Percentiles rank a stretch among this genome's conserved stretches.
Evolutionary conservation across 768 basidiomycete species (phyloP).

Genomic region (Chalciporus pseudorubinellus): DNA sequence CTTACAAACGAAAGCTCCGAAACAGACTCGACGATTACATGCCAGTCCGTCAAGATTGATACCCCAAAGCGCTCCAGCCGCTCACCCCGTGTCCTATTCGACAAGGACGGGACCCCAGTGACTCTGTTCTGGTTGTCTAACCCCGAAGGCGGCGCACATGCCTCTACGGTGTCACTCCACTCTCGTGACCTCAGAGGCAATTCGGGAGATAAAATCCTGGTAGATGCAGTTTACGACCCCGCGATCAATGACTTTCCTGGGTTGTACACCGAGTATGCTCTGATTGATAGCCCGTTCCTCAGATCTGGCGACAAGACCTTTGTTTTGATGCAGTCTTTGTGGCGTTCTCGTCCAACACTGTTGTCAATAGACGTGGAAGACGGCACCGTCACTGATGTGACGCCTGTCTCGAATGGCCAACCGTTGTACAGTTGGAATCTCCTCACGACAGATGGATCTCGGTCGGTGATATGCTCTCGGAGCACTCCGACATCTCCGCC

Average conservation of each 20-base stretch:
- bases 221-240: conserved; percentile 43
- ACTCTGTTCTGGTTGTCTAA: conserved; percentile 54
- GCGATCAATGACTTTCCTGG: conserved; percentile 53
- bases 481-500: conserved; percentile 48
- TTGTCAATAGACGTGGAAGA: conserved; percentile 42
- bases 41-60: conserved; percentile 35
- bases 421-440: conserved; percentile 53
- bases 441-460: conserved; percentile 45
- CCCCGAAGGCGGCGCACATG: conserved; percentile 56
- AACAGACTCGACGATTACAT: conserved; percentile 12
- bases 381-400: conserved; percentile 40
- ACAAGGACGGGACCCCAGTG: conserved; percentile 18
- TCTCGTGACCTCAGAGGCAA: conserved; percentile 34
- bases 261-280: conserved; percentile 51
- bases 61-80: conserved; percentile 47
- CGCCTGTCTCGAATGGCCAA: conserved; percentile 9
- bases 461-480: conserved; percentile 45
- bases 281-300: conserved; percentile 45
- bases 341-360: conserved; percentile 53
- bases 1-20: conserved; percentile 18
- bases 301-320: conserved; percentile 8
- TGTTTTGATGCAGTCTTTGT: conserved; percentile 45
- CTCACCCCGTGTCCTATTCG: conserved; percentile 50
- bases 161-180: conserved; percentile 52
- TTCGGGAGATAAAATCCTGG: conserved; percentile 27